Evolutionary conservation across 2,329 filamentous ascomycete genomes (phyloP).

Genomic region (Diplodia scrobiculata): DNA sequence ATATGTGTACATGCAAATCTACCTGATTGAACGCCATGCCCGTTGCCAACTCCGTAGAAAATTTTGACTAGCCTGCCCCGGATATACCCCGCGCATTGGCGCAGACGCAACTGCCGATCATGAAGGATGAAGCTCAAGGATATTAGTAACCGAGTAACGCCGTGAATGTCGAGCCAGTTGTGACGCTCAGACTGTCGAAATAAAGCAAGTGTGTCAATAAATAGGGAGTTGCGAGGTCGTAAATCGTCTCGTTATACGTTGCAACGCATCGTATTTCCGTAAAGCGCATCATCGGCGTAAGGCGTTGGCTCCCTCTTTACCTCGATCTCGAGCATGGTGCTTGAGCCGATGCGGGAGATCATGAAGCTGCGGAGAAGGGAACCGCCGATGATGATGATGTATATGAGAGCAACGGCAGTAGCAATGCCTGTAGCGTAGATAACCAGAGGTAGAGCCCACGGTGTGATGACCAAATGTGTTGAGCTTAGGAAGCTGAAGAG

Average conservation of each 20-base stretch:
- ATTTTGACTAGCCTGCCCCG: background rate
- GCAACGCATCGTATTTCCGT: too few relatives aligned
- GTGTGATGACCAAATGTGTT: background rate
- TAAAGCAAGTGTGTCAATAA: background rate
- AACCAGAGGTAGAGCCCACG: background rate
- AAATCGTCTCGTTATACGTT: background rate
- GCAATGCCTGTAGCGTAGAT: background rate
- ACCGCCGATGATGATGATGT: background rate
- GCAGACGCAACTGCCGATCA: background rate
- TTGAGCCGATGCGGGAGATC: background rate
- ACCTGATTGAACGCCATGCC: background rate
- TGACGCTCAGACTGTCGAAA: background rate
- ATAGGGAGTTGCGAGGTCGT: background rate
- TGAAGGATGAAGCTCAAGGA: background rate
- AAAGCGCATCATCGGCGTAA: background rate
- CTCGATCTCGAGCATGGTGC: constrained; percentile 1
- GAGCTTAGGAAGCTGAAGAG: background rate
- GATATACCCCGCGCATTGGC: background rate
- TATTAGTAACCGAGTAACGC: background rate
- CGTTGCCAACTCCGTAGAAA: background rate
- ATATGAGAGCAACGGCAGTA: background rate
- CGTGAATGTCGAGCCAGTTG: background rate
- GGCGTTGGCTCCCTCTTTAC: background rate
- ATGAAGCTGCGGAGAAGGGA: background rate
- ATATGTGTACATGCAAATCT: background rate